phyloP scores from a whole-genome alignment of 129 eudicot genomes.

The Calendula officinalis region DNA sequence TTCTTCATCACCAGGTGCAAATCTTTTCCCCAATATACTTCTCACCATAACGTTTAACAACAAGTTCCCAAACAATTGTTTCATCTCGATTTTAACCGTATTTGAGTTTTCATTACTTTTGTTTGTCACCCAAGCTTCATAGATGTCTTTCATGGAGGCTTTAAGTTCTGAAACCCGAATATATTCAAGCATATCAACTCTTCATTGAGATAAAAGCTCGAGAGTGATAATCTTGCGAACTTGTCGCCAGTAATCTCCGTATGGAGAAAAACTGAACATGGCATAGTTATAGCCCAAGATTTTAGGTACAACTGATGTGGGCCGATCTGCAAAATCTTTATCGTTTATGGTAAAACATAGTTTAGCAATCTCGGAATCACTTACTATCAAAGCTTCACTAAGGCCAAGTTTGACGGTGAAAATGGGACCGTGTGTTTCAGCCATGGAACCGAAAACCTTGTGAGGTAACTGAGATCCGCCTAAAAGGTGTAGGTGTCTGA shows the following conservation, averaged over 20 bases:
- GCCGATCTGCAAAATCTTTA: slow-evolving; percentile 21
- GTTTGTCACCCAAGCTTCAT: slow-evolving; percentile 10
- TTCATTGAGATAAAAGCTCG: slow-evolving; percentile 23
- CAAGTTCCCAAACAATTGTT: slow-evolving; percentile 15
- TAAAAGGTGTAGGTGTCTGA: slow-evolving; percentile 32
- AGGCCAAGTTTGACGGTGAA: slow-evolving; percentile 35
- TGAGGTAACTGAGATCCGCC: slow-evolving; percentile 31
- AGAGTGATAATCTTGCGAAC: slow-evolving; percentile 12
- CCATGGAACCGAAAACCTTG: slow-evolving; percentile 29
- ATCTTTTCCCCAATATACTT: slow-evolving; percentile 1
- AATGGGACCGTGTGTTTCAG: slow-evolving; percentile 30
- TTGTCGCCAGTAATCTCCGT: slow-evolving; percentile 35
- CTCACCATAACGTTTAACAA: neutral
- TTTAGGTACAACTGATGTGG: slow-evolving; percentile 10
- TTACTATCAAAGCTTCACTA: slow-evolving; percentile 21
- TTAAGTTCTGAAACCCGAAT: slow-evolving; percentile 19
- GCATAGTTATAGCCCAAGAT: slow-evolving; percentile 35
- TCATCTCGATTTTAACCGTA: slow-evolving; percentile 16
- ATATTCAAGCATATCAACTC: slow-evolving; percentile 17
- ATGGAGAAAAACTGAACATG: slow-evolving; percentile 22
- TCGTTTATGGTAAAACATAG: slow-evolving; percentile 32
- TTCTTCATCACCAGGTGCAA: slow-evolving; percentile 1
- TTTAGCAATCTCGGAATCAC: slow-evolving; percentile 15
- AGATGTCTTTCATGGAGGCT: slow-evolving; percentile 16
- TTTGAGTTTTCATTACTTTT: neutral